phyloP scores from a whole-genome alignment of 192 early-diverging fungal genomes.

The Podila verticillata region DNA sequence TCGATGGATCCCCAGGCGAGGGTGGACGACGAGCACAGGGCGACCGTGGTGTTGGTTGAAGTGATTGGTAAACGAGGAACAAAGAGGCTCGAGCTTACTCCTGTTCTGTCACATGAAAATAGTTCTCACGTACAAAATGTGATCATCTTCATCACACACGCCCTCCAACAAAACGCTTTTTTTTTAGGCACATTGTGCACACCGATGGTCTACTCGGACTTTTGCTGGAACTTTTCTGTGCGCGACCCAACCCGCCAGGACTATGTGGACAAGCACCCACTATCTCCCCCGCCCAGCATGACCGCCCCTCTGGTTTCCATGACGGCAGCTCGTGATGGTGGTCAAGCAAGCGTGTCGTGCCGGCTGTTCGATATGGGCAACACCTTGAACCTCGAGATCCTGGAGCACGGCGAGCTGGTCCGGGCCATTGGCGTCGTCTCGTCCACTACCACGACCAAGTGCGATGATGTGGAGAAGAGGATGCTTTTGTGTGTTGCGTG shows the following conservation, averaged over 20 bases:
- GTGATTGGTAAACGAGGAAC: constrained; percentile 14
- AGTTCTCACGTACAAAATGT: no score
- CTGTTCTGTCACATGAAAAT: neutral
- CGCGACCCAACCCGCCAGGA: constrained; percentile 23
- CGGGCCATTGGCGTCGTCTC: constrained; percentile 1
- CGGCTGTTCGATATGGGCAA: constrained; percentile 12
- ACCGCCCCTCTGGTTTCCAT: neutral
- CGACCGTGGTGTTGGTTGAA: constrained; percentile 17
- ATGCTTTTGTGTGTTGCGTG: neutral
- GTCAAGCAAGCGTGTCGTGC: constrained; percentile 4
- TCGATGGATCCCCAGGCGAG: neutral
- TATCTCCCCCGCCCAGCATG: neutral
- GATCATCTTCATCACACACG: no score
- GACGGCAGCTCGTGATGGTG: neutral
- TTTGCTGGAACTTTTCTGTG: constrained; percentile 23
- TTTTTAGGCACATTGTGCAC: constrained; percentile 11
- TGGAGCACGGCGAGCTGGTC: constrained; percentile 13
- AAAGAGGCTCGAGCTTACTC: neutral
- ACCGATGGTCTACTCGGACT: neutral
- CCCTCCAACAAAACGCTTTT: no score
- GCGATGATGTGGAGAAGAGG: neutral
- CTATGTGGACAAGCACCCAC: neutral
- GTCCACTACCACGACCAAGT: neutral
- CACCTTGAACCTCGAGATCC: constrained; percentile 5
- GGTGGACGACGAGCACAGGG: neutral